A percentile compares a stretch with the other conserved stretches of the same genome.
phyloP scores from a whole-genome alignment of 2,329 filamentous ascomycete species.

The Fusarium graminum region DNA sequence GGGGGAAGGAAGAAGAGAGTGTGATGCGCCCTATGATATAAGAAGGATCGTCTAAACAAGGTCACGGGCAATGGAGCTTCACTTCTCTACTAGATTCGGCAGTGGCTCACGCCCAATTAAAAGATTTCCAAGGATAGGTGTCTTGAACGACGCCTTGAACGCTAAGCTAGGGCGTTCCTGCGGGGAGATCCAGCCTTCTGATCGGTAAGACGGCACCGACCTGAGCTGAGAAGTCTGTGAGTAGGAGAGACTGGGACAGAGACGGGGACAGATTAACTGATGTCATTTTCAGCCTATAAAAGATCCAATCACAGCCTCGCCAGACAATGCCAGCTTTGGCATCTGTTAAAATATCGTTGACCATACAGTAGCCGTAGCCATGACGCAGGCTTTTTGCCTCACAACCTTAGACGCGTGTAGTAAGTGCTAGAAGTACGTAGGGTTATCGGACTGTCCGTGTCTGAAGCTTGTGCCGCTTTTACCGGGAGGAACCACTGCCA shows the following conservation, averaged over 20 bases:
- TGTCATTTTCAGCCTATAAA: slow-evolving; percentile 19
- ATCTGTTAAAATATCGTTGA: not conserved
- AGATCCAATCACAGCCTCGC: not conserved
- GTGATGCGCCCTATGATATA: slow-evolving; percentile 14
- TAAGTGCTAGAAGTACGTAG: not conserved
- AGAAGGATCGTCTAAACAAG: slow-evolving; percentile 9
- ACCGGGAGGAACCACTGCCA: slow-evolving; percentile 24
- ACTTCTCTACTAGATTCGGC: slow-evolving; percentile 8
- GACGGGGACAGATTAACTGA: slow-evolving; percentile 1
- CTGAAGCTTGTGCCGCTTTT: slow-evolving; percentile 26
- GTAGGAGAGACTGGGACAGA: not conserved
- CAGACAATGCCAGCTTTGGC: not conserved
- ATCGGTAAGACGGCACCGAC: slow-evolving; percentile 33
- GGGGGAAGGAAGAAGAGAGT: slow-evolving; percentile 4
- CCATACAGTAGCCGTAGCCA: slow-evolving; percentile 1
- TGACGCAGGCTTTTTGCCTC: slow-evolving; percentile 28
- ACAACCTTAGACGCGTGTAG: slow-evolving; percentile 4
- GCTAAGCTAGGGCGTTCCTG: slow-evolving; percentile 8
- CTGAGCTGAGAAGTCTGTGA: not conserved
- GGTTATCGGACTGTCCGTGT: slow-evolving; percentile 10
- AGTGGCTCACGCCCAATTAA: slow-evolving; percentile 22
- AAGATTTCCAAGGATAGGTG: not conserved
- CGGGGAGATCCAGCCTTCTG: slow-evolving; percentile 11
- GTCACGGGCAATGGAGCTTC: slow-evolving; percentile 32
- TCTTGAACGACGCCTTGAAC: not conserved